These are phyloP conservation scores for Phycomyces blakesleeanus DNA, from an alignment of 192 early-diverging fungal genomes.

Conservation along the genomic window DNA sequence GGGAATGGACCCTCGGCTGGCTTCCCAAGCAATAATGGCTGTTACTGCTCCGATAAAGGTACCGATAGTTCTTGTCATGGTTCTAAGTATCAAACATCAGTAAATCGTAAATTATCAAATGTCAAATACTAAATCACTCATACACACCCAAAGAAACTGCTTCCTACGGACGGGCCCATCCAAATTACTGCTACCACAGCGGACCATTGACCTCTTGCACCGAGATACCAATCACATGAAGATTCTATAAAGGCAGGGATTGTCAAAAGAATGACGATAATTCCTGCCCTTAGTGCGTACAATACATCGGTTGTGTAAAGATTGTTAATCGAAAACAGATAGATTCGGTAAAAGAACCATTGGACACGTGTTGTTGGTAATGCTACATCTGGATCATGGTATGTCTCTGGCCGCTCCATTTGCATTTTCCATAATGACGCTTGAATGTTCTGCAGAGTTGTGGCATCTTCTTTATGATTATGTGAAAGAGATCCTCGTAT, in stretches of 20 bases:
- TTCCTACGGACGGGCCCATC: constrained; percentile 35
- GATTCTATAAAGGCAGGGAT: constrained; percentile 31
- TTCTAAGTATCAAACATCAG: constrained; percentile 2
- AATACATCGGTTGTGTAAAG: constrained; percentile 25
- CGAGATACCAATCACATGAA: constrained; percentile 26
- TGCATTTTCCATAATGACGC: too few species aligned
- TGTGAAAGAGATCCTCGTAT: neutral
- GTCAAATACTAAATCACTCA: neutral
- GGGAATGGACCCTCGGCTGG: constrained; percentile 5
- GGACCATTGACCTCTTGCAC: constrained; percentile 34
- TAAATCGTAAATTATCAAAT: too few species aligned
- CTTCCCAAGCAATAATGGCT: constrained; percentile 33
- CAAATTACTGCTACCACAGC: constrained; percentile 31
- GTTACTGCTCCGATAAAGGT: constrained; percentile 26
- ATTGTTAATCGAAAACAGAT: constrained; percentile 18
- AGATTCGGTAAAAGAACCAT: constrained; percentile 26
- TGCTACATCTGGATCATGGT: constrained; percentile 34
- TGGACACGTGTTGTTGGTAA: constrained; percentile 22
- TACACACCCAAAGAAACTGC: constrained; percentile 31
- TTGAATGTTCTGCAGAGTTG: too few species aligned
- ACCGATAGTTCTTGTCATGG: constrained; percentile 28
- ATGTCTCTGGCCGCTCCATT: neutral
- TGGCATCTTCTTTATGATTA: too few species aligned
- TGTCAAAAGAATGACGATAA: constrained; percentile 23
- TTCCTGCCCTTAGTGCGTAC: constrained; percentile 28